Conservation (phyloP, 768 basidiomycete genomes). For the Astraeus odoratus region DNA sequence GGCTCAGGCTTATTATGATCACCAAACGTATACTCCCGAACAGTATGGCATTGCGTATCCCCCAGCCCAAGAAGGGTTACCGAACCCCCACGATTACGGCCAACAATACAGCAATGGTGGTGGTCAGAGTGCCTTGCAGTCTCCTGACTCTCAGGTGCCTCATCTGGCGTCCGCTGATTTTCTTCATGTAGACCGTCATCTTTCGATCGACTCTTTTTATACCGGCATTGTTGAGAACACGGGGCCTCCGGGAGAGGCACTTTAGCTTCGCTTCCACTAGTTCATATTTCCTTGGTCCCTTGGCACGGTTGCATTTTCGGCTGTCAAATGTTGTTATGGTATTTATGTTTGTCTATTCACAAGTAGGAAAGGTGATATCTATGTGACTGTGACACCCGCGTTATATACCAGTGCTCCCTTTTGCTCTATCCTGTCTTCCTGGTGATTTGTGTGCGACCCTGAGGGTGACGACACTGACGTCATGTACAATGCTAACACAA, state of each 20-base stretch:
- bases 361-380: too few species aligned
- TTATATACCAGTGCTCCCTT: too few species aligned
- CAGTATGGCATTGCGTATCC: constrained; percentile 22
- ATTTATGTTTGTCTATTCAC: too few species aligned
- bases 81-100: constrained; percentile 12
- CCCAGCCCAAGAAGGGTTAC: constrained; percentile 10
- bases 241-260: constrained; percentile 10
- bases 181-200: constrained; percentile 9
- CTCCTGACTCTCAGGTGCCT: constrained; percentile 6
- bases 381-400: too few species aligned
- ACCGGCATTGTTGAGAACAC: constrained; percentile 13
- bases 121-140: constrained; percentile 12
- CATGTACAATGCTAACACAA: too few species aligned
- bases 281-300: neutral
- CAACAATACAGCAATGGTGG: constrained; percentile 2
- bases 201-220: constrained; percentile 26
- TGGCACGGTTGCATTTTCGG: too few species aligned
- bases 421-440: too few species aligned
- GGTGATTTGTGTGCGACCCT: too few species aligned
- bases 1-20: constrained; percentile 12
- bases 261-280: constrained; percentile 5
- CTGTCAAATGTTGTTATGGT: too few species aligned
- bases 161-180: constrained; percentile 1
- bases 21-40: constrained; percentile 19
- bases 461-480: too few species aligned